Conservation (phyloP, 2,329 filamentous ascomycete species). For the Xylariaceae sp. region DNA sequence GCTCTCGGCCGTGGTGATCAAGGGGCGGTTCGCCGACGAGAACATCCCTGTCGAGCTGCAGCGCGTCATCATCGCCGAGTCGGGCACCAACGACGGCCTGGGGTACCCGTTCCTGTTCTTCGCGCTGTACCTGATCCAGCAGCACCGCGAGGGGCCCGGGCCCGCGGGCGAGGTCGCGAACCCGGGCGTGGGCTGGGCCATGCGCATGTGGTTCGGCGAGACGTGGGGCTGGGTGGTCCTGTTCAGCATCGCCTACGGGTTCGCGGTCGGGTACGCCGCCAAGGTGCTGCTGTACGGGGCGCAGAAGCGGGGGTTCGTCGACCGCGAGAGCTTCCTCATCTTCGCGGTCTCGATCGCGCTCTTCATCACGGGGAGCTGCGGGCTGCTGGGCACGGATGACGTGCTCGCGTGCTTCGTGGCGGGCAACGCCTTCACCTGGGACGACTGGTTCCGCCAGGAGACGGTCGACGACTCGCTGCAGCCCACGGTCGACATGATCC, state of each 20-base stretch:
- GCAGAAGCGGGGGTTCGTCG: slow-evolving; percentile 4
- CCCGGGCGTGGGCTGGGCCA: not conserved
- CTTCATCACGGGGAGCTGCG: slow-evolving; percentile 19
- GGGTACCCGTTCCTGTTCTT: slow-evolving; percentile 68
- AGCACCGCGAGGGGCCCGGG: not conserved
- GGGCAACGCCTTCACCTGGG: slow-evolving; percentile 17
- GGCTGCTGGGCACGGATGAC: slow-evolving; percentile 22
- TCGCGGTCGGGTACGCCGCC: slow-evolving; percentile 60
- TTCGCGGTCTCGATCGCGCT: slow-evolving; percentile 1
- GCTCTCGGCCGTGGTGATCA: slow-evolving; percentile 58
- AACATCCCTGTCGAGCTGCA: slow-evolving; percentile 64
- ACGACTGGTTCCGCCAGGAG: slow-evolving; percentile 13
- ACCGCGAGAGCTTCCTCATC: slow-evolving; percentile 7
- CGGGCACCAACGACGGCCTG: slow-evolving; percentile 46
- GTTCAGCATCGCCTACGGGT: slow-evolving; percentile 60
- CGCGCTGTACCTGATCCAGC: slow-evolving; percentile 50
- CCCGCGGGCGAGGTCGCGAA: slow-evolving; percentile 32
- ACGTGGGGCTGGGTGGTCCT: slow-evolving; percentile 64
- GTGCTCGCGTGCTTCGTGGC: slow-evolving; percentile 25
- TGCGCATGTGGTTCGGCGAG: slow-evolving; percentile 63
- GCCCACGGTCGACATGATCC: slow-evolving; percentile 19
- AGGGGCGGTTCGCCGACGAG: slow-evolving; percentile 50
- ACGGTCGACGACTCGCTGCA: slow-evolving; percentile 15
- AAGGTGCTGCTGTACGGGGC: slow-evolving; percentile 40
- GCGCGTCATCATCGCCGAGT: slow-evolving; percentile 49